Evolutionary conservation across 306 rosid genomes (phyloP).

Genomic region (Rosa rugosa): DNA sequence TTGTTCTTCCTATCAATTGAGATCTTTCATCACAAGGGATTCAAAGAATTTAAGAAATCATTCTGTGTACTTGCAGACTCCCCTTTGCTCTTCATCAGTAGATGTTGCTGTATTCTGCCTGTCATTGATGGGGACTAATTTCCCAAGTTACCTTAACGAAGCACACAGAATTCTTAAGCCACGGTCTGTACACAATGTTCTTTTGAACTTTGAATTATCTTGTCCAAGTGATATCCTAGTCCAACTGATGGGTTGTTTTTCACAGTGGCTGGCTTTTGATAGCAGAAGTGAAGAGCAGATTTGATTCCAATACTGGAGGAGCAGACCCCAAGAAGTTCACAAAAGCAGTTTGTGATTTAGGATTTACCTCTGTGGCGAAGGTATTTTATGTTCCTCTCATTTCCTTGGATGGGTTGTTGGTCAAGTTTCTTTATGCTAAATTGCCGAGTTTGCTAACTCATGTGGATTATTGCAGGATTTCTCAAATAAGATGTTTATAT

Average conservation of each 20-base stretch:
- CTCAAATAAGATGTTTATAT: constrained; percentile 84
- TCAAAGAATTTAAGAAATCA: not conserved
- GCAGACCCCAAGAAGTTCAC: constrained; percentile 76
- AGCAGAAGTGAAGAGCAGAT: constrained; percentile 94
- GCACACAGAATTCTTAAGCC: constrained; percentile 82
- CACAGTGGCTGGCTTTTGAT: constrained; percentile 89
- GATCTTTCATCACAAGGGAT: not conserved
- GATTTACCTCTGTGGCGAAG: constrained; percentile 58
- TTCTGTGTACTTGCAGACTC: constrained; percentile 53
- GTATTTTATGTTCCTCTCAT: constrained; percentile 32
- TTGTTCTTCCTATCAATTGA: not conserved
- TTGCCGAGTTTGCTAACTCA: constrained; percentile 26
- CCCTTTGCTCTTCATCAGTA: constrained; percentile 58
- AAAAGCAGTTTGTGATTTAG: constrained; percentile 66
- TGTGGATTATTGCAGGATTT: constrained; percentile 61
- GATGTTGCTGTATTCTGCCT: constrained; percentile 90
- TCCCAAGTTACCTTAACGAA: constrained; percentile 63
- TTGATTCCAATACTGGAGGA: constrained; percentile 84
- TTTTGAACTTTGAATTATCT: not conserved
- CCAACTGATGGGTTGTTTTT: constrained; percentile 26
- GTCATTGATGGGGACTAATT: constrained; percentile 93
- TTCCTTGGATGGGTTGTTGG: not conserved
- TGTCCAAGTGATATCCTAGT: not conserved
- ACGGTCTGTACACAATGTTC: constrained; percentile 37
- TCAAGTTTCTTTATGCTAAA: not conserved